phyloP scores from a whole-genome alignment of 2,329 filamentous ascomycete genomes.

The Alternaria gansuensis region DNA sequence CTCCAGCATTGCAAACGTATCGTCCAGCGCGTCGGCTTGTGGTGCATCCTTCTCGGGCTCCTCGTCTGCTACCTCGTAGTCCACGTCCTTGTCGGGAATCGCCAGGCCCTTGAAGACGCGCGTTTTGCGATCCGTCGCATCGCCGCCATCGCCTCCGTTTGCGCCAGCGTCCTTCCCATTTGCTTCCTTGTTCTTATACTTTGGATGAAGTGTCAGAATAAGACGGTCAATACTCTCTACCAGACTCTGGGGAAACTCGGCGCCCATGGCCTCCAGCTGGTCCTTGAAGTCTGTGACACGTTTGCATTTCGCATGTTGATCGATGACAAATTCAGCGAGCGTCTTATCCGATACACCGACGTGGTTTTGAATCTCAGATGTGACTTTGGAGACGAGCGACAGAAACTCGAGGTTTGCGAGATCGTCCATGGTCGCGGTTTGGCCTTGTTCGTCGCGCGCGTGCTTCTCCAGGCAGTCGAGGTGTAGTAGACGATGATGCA shows the following conservation, averaged over 20 bases:
- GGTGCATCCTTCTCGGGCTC: constrained; percentile 50
- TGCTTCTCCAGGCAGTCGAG: constrained; percentile 11
- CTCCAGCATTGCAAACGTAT: constrained; percentile 92
- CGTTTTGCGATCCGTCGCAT: constrained; percentile 73
- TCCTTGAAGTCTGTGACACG: constrained; percentile 77
- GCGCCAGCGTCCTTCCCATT: constrained; percentile 51
- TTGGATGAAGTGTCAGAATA: constrained; percentile 88
- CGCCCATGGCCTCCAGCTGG: constrained; percentile 77
- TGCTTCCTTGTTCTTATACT: constrained; percentile 70
- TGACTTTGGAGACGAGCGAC: constrained; percentile 93
- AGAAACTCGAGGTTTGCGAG: constrained; percentile 90
- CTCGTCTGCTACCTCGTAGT: constrained; percentile 61
- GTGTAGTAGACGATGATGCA: not conserved
- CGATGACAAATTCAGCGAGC: constrained; percentile 94
- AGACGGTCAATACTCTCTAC: constrained; percentile 91
- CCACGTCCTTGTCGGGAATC: constrained; percentile 77
- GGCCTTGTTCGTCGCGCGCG: constrained; percentile 10
- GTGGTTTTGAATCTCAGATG: constrained; percentile 93
- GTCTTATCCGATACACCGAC: constrained; percentile 92
- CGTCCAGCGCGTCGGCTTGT: constrained; percentile 78
- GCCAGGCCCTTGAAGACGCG: constrained; percentile 90
- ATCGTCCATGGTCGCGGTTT: constrained; percentile 74
- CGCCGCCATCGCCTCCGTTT: constrained; percentile 60
- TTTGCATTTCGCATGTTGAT: constrained; percentile 80
- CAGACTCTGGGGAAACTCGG: constrained; percentile 84